These are phyloP conservation scores for Fusarium paranaense DNA, from an alignment of 2,329 filamentous ascomycete species.

Conservation along the genomic window DNA sequence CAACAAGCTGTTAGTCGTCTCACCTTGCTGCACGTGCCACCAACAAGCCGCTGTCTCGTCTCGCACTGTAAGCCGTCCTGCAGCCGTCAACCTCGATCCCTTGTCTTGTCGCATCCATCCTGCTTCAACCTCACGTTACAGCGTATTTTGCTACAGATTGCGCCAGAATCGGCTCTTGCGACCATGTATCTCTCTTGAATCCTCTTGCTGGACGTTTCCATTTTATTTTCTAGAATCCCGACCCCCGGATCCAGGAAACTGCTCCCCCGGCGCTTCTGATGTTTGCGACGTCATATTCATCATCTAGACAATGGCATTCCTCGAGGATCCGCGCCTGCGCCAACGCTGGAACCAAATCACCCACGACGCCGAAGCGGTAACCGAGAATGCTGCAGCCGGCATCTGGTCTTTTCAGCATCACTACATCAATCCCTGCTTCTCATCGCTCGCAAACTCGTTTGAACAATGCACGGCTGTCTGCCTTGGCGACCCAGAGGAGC, in stretches of 20 bases:
- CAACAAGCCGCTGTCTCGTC: constrained; percentile 25
- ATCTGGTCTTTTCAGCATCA: constrained; percentile 90
- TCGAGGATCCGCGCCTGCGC: constrained; percentile 87
- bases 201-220: not conserved
- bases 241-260: not conserved
- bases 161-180: constrained; percentile 11
- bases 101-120: constrained; percentile 22
- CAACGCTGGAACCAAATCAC: constrained; percentile 94
- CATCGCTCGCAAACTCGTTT: constrained; percentile 73
- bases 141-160: constrained; percentile 22
- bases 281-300: constrained; percentile 45
- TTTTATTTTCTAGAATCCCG: not conserved
- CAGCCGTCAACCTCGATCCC: constrained; percentile 35
- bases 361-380: constrained; percentile 89
- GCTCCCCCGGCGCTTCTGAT: constrained; percentile 28
- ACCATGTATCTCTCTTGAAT: constrained; percentile 33
- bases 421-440: constrained; percentile 86
- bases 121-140: constrained; percentile 25
- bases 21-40: constrained; percentile 43
- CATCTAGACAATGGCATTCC: constrained; percentile 64
- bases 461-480: constrained; percentile 80
- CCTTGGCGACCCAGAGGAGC: constrained; percentile 78
- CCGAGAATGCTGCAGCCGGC: constrained; percentile 89
- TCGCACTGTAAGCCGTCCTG: constrained; percentile 6
- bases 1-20: constrained; percentile 42